phyloP scores from a whole-genome alignment of 768 basidiomycete species.

The Hypholoma sublateritium region DNA sequence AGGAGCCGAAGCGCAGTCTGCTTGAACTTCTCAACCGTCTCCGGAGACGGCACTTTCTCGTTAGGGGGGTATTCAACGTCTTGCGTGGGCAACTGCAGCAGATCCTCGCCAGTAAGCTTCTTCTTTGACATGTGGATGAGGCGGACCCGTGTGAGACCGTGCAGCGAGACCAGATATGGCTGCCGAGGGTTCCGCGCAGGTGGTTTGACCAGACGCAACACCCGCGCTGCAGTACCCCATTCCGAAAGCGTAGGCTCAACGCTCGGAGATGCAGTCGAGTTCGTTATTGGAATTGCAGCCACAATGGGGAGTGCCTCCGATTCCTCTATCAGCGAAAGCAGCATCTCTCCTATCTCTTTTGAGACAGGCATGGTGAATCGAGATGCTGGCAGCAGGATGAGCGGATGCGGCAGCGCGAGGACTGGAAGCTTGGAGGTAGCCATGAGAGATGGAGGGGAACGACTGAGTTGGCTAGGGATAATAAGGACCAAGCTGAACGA shows the following conservation, averaged over 20 bases:
- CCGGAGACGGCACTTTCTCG: slow-evolving; percentile 47
- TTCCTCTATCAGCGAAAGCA: slow-evolving; percentile 68
- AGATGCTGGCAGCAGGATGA: slow-evolving; percentile 74
- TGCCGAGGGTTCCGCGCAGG: slow-evolving; percentile 52
- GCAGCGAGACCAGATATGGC: slow-evolving; percentile 69
- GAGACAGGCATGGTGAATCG: slow-evolving; percentile 68
- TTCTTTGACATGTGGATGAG: slow-evolving; percentile 36
- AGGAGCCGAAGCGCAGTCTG: slow-evolving; percentile 64
- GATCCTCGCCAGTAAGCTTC: slow-evolving; percentile 26
- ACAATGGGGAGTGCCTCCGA: slow-evolving; percentile 69
- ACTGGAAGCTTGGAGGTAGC: slow-evolving; percentile 59
- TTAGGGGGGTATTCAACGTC: slow-evolving; percentile 49
- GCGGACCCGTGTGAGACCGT: slow-evolving; percentile 68
- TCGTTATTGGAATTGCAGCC: slow-evolving; percentile 41
- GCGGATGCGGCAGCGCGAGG: slow-evolving; percentile 68
- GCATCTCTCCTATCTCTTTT: slow-evolving; percentile 56
- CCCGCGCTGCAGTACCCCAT: slow-evolving; percentile 70
- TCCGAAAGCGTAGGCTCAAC: slow-evolving; percentile 32
- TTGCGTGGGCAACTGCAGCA: slow-evolving; percentile 33
- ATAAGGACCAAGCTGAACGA: not conserved
- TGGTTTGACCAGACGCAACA: slow-evolving; percentile 69
- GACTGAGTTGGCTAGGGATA: not conserved
- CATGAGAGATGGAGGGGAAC: slow-evolving; percentile 23
- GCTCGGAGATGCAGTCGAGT: slow-evolving; percentile 1
- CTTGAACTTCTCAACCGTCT: slow-evolving; percentile 67